A percentile compares a stretch with the other conserved stretches of the same genome.
phyloP scores from a whole-genome alignment of 169 alveolate genomes.

The Cryptosporidium xiaoi region DNA sequence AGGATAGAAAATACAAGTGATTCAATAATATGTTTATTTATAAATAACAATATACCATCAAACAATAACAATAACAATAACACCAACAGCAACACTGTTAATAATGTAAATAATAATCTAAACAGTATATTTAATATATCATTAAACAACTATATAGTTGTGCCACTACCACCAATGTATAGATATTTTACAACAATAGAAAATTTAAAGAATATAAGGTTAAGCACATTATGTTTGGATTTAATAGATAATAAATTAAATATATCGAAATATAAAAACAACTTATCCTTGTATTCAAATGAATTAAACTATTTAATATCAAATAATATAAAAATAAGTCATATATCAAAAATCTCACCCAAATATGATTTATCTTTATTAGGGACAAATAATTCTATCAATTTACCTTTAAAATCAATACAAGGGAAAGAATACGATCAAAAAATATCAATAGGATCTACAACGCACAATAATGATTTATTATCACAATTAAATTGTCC shows the following conservation, averaged over 20 bases:
- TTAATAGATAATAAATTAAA: background rate
- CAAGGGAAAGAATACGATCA: constrained; percentile 3
- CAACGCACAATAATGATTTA: constrained; percentile 45
- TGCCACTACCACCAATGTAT: constrained; percentile 70
- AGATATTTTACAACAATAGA: constrained; percentile 48
- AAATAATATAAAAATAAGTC: constrained; percentile 17
- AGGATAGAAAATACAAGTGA: constrained; percentile 61
- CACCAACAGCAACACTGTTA: background rate
- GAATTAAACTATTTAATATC: constrained; percentile 9
- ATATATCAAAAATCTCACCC: constrained; percentile 63
- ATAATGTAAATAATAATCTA: background rate
- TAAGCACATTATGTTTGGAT: constrained; percentile 47
- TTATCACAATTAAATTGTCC: constrained; percentile 68
- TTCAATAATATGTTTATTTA: constrained; percentile 53
- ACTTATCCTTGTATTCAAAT: background rate
- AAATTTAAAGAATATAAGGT: constrained; percentile 29
- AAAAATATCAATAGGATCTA: constrained; percentile 35
- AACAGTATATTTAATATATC: background rate
- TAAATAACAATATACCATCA: background rate
- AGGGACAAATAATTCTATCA: constrained; percentile 32
- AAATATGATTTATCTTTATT: constrained; percentile 33
- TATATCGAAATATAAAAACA: constrained; percentile 10
- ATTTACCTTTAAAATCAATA: constrained; percentile 54
- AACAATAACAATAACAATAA: constrained; percentile 1
- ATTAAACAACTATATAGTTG: constrained; percentile 1